Evolutionary conservation across 345 rosid genomes (phyloP), one percentile per base, ranked within the genome.

Genomic region (Rubroshorea leprosula): DNA sequence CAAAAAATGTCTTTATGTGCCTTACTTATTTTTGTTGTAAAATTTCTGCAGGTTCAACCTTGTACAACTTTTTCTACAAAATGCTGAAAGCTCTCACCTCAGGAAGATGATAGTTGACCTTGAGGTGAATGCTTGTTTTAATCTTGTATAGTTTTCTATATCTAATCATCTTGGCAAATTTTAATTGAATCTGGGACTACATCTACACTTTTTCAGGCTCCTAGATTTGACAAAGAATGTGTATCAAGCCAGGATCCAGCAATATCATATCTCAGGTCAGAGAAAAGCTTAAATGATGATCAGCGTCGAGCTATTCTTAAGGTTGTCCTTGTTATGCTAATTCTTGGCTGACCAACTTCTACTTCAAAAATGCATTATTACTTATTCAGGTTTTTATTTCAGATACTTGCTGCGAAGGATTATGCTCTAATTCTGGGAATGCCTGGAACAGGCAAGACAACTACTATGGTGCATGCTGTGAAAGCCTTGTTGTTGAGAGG

Each of bases 381-480:
- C 48, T 62, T 61, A 56, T 26, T 48, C 48, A 64, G 57, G 61
- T 49, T 50, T 65, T 60, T 70, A 13, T 76, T 79, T 67, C 90
- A 93, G 97, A 85, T 89, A 62, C 91, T 93, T 68, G 76, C 97
- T 24, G 94, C 92, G 51, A 93, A 76, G 81, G 96, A 93, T 77
- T 93, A 93, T 72, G 84, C 97, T 29, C 67, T 89, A 72, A 89
- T 93, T 73, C 74, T 93, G 26, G 99, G 99, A 69, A 93, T 93
- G 99, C 99, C 99, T 55, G 99, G 99, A 68, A 89, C 99, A 17
- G 99, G 99, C 70, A 93, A 93, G 81, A 93, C 99, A 72, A 84
- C 94, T 23, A 89, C 99, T 2, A 82, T 89, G 89, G 99, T 87
- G 54, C 89, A 89, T 78, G 99, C 97, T 66, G 94, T 87, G 72